Conservation (phyloP, 2,329 filamentous ascomycete species). For the Fusarium pseudonygamai region DNA sequence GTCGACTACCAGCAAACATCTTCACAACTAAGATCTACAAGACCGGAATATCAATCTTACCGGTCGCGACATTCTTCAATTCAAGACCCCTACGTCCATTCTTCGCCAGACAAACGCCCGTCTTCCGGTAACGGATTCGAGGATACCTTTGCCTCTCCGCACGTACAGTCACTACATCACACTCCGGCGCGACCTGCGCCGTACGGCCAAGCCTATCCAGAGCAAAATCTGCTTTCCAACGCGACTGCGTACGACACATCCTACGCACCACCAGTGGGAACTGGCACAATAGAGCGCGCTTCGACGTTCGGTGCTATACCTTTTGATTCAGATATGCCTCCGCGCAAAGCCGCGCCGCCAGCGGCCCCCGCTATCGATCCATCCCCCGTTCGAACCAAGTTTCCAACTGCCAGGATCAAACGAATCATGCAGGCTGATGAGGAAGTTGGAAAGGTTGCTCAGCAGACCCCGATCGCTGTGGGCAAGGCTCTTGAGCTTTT, state of each 20-base stretch:
- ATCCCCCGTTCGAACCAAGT: conserved; percentile 90
- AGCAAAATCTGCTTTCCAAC: conserved; percentile 18
- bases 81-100: conserved; percentile 32
- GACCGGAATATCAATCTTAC: conserved; percentile 38
- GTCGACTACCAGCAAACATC: conserved; percentile 40
- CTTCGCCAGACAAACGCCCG: conserved; percentile 6
- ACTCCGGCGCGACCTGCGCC: conserved; percentile 18
- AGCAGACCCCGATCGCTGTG: conserved; percentile 95
- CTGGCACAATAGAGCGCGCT: conserved; percentile 5
- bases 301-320: conserved; percentile 18
- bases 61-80: conserved; percentile 28
- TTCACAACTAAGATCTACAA: conserved; percentile 30
- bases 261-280: conserved; percentile 16
- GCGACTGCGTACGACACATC: conserved; percentile 28
- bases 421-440: conserved; percentile 99
- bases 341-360: conserved; percentile 47
- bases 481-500: conserved; percentile 96
- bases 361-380: conserved; percentile 59
- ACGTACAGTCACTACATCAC: conserved; percentile 28
- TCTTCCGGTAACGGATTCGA: conserved; percentile 17
- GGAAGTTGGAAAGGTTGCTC: conserved; percentile 97
- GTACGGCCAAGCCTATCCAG: conserved; percentile 25
- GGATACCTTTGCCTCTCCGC: conserved; percentile 7
- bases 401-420: conserved; percentile 97
- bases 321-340: conserved; percentile 47